Evolutionary conservation across 352 stramenopile species (phyloP).

Genomic region (Globisporangium splendens): DNA sequence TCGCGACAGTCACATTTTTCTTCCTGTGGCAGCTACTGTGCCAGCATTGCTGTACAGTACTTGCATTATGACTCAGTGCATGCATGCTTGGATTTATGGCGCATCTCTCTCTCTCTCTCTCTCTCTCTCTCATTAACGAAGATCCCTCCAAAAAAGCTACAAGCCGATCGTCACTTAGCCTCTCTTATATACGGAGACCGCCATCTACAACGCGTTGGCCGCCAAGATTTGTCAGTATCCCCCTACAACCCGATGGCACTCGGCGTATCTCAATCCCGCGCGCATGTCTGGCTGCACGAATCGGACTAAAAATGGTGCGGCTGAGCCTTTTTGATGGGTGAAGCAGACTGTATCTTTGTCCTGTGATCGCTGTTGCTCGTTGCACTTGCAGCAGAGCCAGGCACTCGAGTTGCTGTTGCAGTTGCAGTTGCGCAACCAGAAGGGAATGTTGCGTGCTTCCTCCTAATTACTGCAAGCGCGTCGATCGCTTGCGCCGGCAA

Average conservation of each 20-base stretch:
- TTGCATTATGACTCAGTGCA: not conserved
- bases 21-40: no score
- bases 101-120: no score
- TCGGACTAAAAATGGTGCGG: not conserved
- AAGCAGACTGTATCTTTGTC: not conserved
- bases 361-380: not conserved
- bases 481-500: not conserved
- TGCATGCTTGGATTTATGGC: no score
- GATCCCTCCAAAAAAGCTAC: no score
- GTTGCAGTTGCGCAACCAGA: not conserved
- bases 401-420: not conserved
- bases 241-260: not conserved
- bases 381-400: not conserved
- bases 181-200: no score
- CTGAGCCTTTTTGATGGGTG: not conserved
- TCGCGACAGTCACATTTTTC: slow-evolving; percentile 1
- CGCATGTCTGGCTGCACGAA: not conserved
- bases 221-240: no score
- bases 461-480: not conserved
- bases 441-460: not conserved
- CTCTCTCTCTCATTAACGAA: no score
- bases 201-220: no score
- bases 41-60: not conserved
- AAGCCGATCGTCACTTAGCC: no score
- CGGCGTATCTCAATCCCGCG: not conserved